Base-by-base conservation (phyloP, 2,329 filamentous ascomycete species). In the Ophiostoma sp. region DNA sequence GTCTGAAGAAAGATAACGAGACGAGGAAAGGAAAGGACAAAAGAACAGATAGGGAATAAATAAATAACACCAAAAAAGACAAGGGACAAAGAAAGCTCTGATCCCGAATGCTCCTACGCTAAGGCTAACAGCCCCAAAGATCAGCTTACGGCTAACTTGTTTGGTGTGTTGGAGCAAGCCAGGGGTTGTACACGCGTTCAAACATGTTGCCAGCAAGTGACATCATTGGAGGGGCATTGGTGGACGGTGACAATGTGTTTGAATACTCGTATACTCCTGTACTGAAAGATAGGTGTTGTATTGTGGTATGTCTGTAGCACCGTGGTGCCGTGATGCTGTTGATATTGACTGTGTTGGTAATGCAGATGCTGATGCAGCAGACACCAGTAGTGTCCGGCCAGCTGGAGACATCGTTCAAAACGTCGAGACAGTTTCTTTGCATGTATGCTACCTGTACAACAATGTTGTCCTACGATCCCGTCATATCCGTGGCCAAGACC, bases 181-280 rank as follows among this genome's bases (percentile, higher is more conserved):
- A 60, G 55, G 55, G 55, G 55, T 27, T 60, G 55, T 18, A 60
- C 27, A 60, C 55, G 55, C 55, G 55, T 38, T 60, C 27, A 60
- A 38, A 38, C 55, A 60, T 60, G 55, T 18, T 6, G 55, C 49
- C 49, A 55, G 49, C 9, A 9, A 55, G 27, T 60, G 55, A 60
- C 55, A 60, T 60, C 55, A 60, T 60, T 16, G 55, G 55, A 38
- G 55, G n/a, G 27, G 9, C 27, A 60, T 9, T 27, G 12, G 5
- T 55, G 49, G 49, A 27, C 12, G 27, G n/a, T 55, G 6, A 18
- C 49, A 4, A 9, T 27, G 18, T 11, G n/a, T 27, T 18, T 55
- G 49, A 9, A 44, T 5, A 44, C 42, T 44, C 27, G 49, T 11
- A 55, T 55, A n/a, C 8, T 27, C 3, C n/a, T 55, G n/a, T 4